Conservation (phyloP, 768 basidiomycete genomes). For the Podaxis sp. region DNA sequence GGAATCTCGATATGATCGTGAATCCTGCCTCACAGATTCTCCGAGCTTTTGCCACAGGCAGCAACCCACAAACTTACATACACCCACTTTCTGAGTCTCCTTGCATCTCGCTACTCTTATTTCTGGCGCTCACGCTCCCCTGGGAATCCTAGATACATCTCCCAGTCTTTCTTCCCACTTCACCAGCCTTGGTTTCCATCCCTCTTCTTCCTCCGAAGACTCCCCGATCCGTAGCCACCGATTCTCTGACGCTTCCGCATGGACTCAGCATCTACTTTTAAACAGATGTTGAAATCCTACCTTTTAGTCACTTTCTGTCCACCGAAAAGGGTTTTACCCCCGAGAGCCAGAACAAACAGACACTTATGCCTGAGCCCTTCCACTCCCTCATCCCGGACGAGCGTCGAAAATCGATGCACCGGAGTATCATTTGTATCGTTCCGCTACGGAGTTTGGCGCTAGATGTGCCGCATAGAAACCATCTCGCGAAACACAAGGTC, state of each 20-base stretch:
- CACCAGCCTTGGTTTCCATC: not conserved
- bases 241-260: constrained; percentile 15
- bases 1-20: constrained; percentile 13
- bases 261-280: not conserved
- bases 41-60: constrained; percentile 35
- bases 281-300: constrained; percentile 3
- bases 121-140: not conserved
- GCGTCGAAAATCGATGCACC: not conserved
- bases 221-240: constrained; percentile 27
- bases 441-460: not conserved
- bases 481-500: not conserved
- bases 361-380: not conserved
- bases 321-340: not conserved
- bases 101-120: not conserved
- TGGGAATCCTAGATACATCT: constrained; percentile 14
- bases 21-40: constrained; percentile 21
- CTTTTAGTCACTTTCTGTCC: not conserved
- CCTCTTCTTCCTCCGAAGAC: constrained; percentile 36
- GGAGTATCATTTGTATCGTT: not conserved
- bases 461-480: not conserved
- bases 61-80: not conserved
- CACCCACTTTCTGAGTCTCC: not conserved
- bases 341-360: not conserved
- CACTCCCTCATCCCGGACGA: not conserved
- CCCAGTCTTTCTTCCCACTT: constrained; percentile 28